Base-by-base conservation (phyloP, 2,329 filamentous ascomycete genomes). In the Monosporascus ibericus region DNA sequence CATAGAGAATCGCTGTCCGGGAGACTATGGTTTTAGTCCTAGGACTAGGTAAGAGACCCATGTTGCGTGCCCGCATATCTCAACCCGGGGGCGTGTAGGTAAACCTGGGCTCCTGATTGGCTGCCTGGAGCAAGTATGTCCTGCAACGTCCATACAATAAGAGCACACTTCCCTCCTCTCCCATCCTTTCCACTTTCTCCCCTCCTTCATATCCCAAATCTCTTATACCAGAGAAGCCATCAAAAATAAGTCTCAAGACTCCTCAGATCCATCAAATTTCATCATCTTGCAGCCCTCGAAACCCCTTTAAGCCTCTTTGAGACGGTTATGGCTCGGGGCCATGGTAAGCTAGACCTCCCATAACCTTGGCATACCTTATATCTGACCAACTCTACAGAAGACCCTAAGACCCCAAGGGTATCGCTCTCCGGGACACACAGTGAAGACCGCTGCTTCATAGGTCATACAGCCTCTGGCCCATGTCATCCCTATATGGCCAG, bases 81-180 rank as follows among this genome's bases (percentile, higher is more conserved):
- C 38, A 18, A 2, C 38, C 38, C 38, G 0, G 6, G 9, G 38
- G 38, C 2, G 38, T 40, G 17, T 8, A 18, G 6, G 18, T 40
- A 40, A 20, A 40, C 2, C 18, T 5, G 17, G 4, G 38, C 18
- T 20, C 18, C 38, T 40, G 38, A 40, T 40, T 40, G 38, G 38
- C 18, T 40, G 38, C 38, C 38, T 40, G 17, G 38, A 20, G 38
- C 18, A n/a, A 8, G 38, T 40, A 18, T n/a, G 38, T 40, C 17
- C 38, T 40, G 38, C 52, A 52, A 58, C 51, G 52, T 52, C 51
- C 58, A 52, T 53, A 58, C 55, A 39, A 64, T 65, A 65, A 65
- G 64, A 60, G 37, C 57, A 59, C 56, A 53, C 44, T 50, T 49
- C 55, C 50, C 52, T 57, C 58, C 58, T 55, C 55, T 56, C 55